A percentile compares a stretch with the other conserved stretches of the same genome.
Evolutionary conservation across 2,329 filamentous ascomycete species (phyloP).

Genomic region (Plectosphaerella plurivora): DNA sequence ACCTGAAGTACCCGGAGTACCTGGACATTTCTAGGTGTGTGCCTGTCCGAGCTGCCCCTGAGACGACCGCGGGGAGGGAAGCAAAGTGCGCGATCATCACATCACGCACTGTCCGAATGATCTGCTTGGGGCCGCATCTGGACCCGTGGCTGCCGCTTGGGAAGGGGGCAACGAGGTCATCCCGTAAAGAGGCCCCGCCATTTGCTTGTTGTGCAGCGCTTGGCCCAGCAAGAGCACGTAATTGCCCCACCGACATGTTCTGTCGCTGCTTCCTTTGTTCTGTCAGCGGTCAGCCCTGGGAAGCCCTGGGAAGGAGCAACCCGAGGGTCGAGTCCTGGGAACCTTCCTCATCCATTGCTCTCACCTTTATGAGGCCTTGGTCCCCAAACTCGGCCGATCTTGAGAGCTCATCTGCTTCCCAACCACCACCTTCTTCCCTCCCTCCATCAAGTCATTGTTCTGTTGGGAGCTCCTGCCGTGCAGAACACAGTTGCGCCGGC

Average conservation of each 20-base stretch:
- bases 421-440: too few relatives aligned
- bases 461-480: too few relatives aligned
- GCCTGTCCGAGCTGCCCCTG: too few relatives aligned
- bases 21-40: neutral
- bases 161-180: neutral
- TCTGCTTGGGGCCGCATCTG: conserved; percentile 1
- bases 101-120: conserved; percentile 1
- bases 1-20: neutral
- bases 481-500: neutral
- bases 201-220: neutral
- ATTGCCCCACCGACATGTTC: neutral
- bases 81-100: neutral
- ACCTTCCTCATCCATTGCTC: too few relatives aligned
- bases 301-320: too few relatives aligned
- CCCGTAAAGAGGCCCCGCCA: neutral
- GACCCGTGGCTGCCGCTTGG: neutral
- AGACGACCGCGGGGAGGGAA: too few relatives aligned
- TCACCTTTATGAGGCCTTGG: too few relatives aligned
- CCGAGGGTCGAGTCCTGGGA: too few relatives aligned
- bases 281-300: too few relatives aligned
- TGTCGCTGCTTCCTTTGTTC: neutral
- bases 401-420: too few relatives aligned
- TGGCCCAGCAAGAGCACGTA: conserved; percentile 1
- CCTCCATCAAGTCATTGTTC: too few relatives aligned
- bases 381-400: too few relatives aligned